These are phyloP conservation scores for Avena sativa DNA, from an alignment of 176 grass and related monocot species.

Conservation along the genomic window DNA sequence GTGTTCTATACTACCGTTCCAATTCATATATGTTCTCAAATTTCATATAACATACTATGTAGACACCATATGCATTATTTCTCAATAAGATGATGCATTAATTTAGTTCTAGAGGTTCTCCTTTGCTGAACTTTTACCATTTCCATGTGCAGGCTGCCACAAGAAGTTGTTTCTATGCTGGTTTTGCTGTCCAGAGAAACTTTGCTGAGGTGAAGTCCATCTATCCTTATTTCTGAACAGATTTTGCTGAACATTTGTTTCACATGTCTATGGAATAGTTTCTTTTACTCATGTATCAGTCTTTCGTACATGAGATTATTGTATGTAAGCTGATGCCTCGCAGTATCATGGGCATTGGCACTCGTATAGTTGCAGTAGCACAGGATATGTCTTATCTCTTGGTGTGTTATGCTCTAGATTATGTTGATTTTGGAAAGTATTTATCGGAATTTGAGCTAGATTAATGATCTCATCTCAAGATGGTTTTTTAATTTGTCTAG, in stretches of 20 bases:
- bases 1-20: not conserved
- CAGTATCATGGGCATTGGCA: not conserved
- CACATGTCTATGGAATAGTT: not conserved
- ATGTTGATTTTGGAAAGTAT: not conserved
- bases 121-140: not conserved
- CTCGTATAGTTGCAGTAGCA: not conserved
- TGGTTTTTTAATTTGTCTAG: not conserved
- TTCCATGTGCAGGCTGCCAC: slow-evolving; percentile 75
- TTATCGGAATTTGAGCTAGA: not conserved
- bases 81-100: not conserved
- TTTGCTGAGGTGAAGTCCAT: slow-evolving; percentile 79
- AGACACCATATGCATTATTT: slow-evolving; percentile 1
- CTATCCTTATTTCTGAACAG: slow-evolving; percentile 21
- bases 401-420: not conserved
- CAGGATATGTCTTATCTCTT: not conserved
- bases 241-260: slow-evolving; percentile 1
- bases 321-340: not conserved
- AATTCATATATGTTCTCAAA: slow-evolving; percentile 16
- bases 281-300: not conserved
- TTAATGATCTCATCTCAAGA: not conserved
- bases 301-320: slow-evolving; percentile 6
- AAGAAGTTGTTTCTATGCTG: slow-evolving; percentile 96
- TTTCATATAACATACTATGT: not conserved
- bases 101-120: slow-evolving; percentile 36
- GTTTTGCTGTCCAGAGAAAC: slow-evolving; percentile 93